These are phyloP conservation scores for Raphidocelis subcapitata DNA, from an alignment of 139 green algal species.

Conservation along the genomic window DNA sequence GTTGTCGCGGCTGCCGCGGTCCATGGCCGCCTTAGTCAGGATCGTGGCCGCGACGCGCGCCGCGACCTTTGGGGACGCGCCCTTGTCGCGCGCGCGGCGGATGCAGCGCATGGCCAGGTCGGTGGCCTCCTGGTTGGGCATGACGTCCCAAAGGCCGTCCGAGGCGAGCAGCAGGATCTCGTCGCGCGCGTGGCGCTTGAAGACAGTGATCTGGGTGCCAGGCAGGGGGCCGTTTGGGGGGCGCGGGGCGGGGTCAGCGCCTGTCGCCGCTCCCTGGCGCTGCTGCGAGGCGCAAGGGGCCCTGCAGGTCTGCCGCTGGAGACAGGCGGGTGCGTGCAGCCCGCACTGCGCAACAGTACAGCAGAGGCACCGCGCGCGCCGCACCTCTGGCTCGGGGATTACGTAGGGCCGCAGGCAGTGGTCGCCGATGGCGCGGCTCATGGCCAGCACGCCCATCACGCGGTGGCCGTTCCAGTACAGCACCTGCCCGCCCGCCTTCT, in stretches of 20 bases:
- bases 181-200: slow-evolving; percentile 53
- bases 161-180: slow-evolving; percentile 77
- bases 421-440: slow-evolving; percentile 80
- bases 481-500: slow-evolving; percentile 76
- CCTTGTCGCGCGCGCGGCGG: slow-evolving; percentile 53
- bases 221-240: too few relatives aligned
- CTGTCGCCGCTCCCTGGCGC: too few relatives aligned
- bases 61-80: slow-evolving; percentile 50
- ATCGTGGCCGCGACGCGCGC: slow-evolving; percentile 61
- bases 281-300: too few relatives aligned
- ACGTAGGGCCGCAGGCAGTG: slow-evolving; percentile 67
- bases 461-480: slow-evolving; percentile 79
- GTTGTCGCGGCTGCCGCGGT: slow-evolving; percentile 66
- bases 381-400: slow-evolving; percentile 70
- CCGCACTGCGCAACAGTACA: too few relatives aligned
- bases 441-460: slow-evolving; percentile 82
- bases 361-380: neutral
- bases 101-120: slow-evolving; percentile 61
- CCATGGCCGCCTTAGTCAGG: slow-evolving; percentile 67
- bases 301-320: too few relatives aligned
- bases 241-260: too few relatives aligned
- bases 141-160: slow-evolving; percentile 75
- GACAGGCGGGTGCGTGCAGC: too few relatives aligned
- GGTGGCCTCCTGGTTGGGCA: slow-evolving; percentile 69
- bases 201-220: slow-evolving; percentile 39